phyloP scores from a whole-genome alignment of 306 rosid genomes.

The Casuarina glauca region DNA sequence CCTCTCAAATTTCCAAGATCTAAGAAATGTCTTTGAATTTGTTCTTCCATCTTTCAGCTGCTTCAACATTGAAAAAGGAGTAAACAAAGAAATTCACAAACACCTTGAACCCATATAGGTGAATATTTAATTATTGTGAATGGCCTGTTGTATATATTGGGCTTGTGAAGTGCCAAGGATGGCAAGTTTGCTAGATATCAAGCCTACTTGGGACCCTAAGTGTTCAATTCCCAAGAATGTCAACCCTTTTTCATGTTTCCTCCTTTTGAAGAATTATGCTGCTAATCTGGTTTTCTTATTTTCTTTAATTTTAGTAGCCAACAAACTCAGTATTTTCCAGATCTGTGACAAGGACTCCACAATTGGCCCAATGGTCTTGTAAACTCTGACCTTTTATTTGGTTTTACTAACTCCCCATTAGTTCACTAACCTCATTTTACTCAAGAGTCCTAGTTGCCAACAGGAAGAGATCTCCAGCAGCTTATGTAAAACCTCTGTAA shows the following conservation, averaged over 20 bases:
- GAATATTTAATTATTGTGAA: neutral
- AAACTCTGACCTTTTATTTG: neutral
- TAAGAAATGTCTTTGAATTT: neutral
- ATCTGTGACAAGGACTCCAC: neutral
- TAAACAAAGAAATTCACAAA: constrained; percentile 1
- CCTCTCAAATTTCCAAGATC: neutral
- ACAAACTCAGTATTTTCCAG: neutral
- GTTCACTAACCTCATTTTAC: neutral
- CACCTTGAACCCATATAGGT: neutral
- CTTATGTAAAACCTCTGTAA: neutral
- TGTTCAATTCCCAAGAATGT: neutral
- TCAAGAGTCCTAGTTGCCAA: neutral
- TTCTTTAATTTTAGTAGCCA: neutral
- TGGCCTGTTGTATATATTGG: neutral
- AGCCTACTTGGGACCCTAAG: neutral
- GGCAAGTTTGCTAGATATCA: constrained; percentile 4
- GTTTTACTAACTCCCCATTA: neutral
- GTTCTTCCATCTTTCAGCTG: neutral
- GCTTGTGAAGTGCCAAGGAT: neutral
- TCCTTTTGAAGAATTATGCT: neutral
- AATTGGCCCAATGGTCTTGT: neutral
- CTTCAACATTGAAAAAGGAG: neutral
- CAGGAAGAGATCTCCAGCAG: neutral
- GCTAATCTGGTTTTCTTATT: neutral
- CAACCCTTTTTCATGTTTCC: neutral